These are phyloP conservation scores for Malus sieversii DNA, from an alignment of 306 rosid genomes.

Conservation along the genomic window DNA sequence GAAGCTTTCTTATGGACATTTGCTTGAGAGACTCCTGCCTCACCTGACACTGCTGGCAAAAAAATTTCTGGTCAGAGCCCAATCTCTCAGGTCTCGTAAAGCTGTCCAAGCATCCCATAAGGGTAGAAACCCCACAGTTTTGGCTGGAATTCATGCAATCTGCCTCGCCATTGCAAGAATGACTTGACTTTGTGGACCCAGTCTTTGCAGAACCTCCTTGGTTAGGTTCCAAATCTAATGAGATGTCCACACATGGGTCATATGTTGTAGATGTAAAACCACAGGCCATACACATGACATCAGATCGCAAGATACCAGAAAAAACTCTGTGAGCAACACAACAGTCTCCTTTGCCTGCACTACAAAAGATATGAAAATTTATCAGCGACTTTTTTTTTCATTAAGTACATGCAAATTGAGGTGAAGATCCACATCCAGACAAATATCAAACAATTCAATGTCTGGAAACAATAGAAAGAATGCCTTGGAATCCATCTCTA, in stretches of 20 bases:
- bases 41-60: constrained; percentile 86
- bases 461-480: background rate
- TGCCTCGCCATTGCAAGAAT: constrained; percentile 62
- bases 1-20: constrained; percentile 90
- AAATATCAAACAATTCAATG: background rate
- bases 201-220: constrained; percentile 54
- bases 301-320: constrained; percentile 87
- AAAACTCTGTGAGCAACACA: constrained; percentile 90
- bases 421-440: background rate
- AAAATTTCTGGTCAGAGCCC: constrained; percentile 88
- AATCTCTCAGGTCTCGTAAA: constrained; percentile 87
- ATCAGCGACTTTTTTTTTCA: background rate
- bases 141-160: constrained; percentile 42
- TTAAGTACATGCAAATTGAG: background rate
- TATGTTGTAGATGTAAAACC: constrained; percentile 95
- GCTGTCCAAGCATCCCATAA: constrained; percentile 80
- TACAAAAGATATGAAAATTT: constrained; percentile 20
- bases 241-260: constrained; percentile 89
- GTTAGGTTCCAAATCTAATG: constrained; percentile 79
- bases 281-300: constrained; percentile 92
- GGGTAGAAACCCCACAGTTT: constrained; percentile 52
- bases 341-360: constrained; percentile 85
- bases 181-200: constrained; percentile 39
- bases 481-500: background rate
- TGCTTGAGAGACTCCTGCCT: constrained; percentile 91